Evolutionary conservation across 805 yeast genomes (phyloP), one percentile per base, ranked within the genome.

Genomic region (Sugiyamaella chiloensis): DNA sequence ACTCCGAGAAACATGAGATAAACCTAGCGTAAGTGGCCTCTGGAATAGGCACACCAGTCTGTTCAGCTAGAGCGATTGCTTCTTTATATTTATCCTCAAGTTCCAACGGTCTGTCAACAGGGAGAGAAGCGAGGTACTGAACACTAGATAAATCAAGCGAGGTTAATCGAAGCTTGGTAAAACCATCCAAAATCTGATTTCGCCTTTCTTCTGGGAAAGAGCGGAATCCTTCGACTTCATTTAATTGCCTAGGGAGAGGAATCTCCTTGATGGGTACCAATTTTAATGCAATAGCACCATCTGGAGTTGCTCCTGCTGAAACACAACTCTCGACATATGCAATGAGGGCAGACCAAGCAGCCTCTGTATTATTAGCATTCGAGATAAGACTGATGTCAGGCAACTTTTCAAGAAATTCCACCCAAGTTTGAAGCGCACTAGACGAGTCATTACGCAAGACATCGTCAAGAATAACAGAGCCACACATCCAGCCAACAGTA

Each of bases 361-460:
- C 63, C 12, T 62, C 59, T 23, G 54, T 48, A 44, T 58, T 61
- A 31, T 53, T 56, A 2, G 50, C 52, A 17, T 40, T 31, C 4
- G 57, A 50, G 11, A 62, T 54, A 11, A 48, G 37, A 3, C 29
- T 45, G 17, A 50, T 40, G 24, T 35, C 24, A 6, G 59, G 57
- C 16, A 62, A 50, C 2, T 54, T 47, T 50, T 64, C 68, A n/a
- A 62, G 54, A 37, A 62, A 56, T 17, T 57, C 57, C 24, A 64
- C 63, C 68, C 68, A 64, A 14, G 57, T 48, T 37, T 64, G 65
- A 8, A 63, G 45, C 12, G 60, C 68, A 32, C 44, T 37, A n/a
- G 56, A 57, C 7, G 59, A 54, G 29, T 44, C 23, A 21, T 60
- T 63, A 2, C 46, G 42, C 27, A 52, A 43, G 11, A 64, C 40